Conservation (phyloP, 2,329 filamentous ascomycete genomes). For the Calonectria pseudoreteaudii region DNA sequence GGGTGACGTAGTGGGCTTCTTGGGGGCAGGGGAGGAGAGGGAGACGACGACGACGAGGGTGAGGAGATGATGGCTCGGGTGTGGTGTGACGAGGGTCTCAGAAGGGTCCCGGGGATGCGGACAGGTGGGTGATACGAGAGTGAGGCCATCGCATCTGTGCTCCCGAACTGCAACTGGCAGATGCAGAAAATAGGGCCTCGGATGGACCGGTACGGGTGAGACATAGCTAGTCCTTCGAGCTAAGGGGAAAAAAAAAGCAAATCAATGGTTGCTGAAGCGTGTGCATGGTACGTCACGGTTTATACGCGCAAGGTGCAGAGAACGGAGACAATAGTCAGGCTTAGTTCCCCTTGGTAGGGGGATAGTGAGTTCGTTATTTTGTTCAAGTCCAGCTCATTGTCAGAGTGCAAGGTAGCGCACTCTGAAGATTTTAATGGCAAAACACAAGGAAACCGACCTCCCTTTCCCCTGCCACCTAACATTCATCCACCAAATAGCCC, state of each 20-base stretch:
- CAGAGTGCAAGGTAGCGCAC: slow-evolving; percentile 24
- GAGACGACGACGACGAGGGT: not conserved
- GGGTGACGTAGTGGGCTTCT: slow-evolving; percentile 17
- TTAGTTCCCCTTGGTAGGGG: slow-evolving; percentile 13
- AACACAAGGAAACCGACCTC: slow-evolving; percentile 32
- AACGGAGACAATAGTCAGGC: not conserved
- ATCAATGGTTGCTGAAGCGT: not conserved
- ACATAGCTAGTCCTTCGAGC: not conserved
- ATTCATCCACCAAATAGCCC: slow-evolving; percentile 30
- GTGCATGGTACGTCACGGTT: not conserved
- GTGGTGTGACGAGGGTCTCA: slow-evolving; percentile 15
- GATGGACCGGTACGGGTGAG: not conserved
- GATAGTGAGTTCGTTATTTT: slow-evolving; percentile 26
- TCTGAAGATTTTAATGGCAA: slow-evolving; percentile 30
- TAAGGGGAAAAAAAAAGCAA: not conserved
- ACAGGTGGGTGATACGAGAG: not conserved
- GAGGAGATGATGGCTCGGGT: not conserved
- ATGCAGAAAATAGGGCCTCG: not conserved
- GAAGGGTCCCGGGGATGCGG: slow-evolving; percentile 10
- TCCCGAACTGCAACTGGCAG: not conserved
- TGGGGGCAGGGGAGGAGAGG: not conserved
- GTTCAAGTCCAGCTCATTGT: slow-evolving; percentile 35
- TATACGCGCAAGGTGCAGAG: not conserved
- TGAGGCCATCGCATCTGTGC: not conserved
- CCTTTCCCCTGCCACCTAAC: slow-evolving; percentile 36